Percentiles rank a stretch among this genome's conserved stretches.
Conservation (phyloP, 2,329 filamentous ascomycete genomes). For the Aspergillus chevalieri region DNA sequence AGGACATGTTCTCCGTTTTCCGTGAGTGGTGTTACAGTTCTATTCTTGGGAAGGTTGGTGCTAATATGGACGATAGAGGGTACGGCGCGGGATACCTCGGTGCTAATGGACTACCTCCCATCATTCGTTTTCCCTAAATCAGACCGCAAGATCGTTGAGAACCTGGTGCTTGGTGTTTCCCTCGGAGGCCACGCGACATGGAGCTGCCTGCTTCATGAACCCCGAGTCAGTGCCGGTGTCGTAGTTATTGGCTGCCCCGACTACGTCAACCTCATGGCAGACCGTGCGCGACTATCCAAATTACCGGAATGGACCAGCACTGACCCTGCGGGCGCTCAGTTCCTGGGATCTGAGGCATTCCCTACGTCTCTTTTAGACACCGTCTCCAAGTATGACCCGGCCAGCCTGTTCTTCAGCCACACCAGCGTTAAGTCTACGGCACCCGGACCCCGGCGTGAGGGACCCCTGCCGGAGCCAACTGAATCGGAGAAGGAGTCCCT, state of each 20-base stretch:
- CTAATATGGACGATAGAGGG: conserved; percentile 38
- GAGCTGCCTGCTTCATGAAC: conserved; percentile 73
- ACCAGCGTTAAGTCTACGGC: conserved; percentile 16
- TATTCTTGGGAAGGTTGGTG: not conserved
- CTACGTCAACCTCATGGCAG: conserved; percentile 70
- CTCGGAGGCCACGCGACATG: conserved; percentile 84
- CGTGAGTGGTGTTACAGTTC: conserved; percentile 40
- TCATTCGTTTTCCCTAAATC: conserved; percentile 61
- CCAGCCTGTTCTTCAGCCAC: conserved; percentile 62
- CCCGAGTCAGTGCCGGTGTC: conserved; percentile 69
- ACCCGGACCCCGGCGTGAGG: conserved; percentile 21
- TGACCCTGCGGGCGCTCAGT: conserved; percentile 52
- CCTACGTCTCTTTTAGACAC: conserved; percentile 60
- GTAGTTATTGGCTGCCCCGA: conserved; percentile 86
- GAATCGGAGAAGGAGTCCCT: conserved; percentile 40
- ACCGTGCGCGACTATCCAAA: conserved; percentile 69
- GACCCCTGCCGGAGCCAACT: conserved; percentile 30
- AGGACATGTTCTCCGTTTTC: conserved; percentile 83
- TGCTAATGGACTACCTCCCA: conserved; percentile 71
- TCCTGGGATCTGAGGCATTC: conserved; percentile 74
- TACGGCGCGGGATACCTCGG: conserved; percentile 67
- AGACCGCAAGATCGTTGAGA: conserved; percentile 47
- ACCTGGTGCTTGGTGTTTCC: conserved; percentile 75
- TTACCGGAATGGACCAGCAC: conserved; percentile 54
- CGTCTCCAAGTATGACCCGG: conserved; percentile 65